A percentile compares a stretch with the other conserved stretches of the same genome.
Evolutionary conservation across 768 basidiomycete species (phyloP).

Genomic region (Agaricus blazei): DNA sequence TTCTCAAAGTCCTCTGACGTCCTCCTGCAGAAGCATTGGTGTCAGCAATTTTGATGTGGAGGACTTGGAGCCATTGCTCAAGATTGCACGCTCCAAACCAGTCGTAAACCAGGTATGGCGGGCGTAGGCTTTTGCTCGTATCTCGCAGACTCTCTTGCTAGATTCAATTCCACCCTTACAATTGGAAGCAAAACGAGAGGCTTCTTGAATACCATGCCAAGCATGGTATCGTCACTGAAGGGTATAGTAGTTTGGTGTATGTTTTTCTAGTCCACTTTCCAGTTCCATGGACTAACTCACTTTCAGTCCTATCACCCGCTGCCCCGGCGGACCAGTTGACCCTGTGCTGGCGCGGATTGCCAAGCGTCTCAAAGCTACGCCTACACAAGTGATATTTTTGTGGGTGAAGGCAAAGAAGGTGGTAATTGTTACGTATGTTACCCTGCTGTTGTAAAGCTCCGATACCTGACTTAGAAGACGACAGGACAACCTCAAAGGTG

Average conservation of each 20-base stretch:
- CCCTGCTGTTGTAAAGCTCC: background rate
- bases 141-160: slow-evolving; percentile 18
- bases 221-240: slow-evolving; percentile 65
- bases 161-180: slow-evolving; percentile 72
- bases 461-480: background rate
- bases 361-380: slow-evolving; percentile 45
- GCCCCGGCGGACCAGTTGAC: slow-evolving; percentile 65
- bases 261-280: slow-evolving; percentile 14
- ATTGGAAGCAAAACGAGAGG: slow-evolving; percentile 45
- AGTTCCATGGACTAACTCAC: slow-evolving; percentile 6
- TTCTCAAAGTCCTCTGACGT: slow-evolving; percentile 6
- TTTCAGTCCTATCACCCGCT: slow-evolving; percentile 51
- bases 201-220: slow-evolving; percentile 52
- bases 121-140: background rate
- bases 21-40: slow-evolving; percentile 53
- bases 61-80: slow-evolving; percentile 47
- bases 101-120: slow-evolving; percentile 64
- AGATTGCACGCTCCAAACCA: slow-evolving; percentile 49
- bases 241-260: slow-evolving; percentile 64
- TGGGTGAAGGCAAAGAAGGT: slow-evolving; percentile 69
- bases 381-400: slow-evolving; percentile 61
- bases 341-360: slow-evolving; percentile 47
- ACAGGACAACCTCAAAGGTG: slow-evolving; percentile 56
- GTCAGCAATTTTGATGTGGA: slow-evolving; percentile 62
- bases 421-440: slow-evolving; percentile 59